phyloP scores from a whole-genome alignment of 2,329 filamentous ascomycete species.

The Monilinia aucupariae region DNA sequence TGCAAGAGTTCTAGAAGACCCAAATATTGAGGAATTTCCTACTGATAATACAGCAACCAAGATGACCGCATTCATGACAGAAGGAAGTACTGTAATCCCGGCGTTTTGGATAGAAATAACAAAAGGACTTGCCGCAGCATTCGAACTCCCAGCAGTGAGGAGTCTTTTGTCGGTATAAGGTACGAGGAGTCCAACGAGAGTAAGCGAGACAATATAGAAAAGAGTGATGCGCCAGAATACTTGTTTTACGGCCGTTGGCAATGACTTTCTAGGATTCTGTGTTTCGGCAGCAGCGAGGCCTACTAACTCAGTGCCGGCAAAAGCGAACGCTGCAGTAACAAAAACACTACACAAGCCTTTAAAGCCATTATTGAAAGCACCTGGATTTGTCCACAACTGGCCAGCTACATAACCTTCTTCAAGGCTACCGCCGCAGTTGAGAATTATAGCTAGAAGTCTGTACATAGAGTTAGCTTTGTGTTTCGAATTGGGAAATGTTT shows the following conservation, averaged over 20 bases:
- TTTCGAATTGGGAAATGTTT: not conserved
- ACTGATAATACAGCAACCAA: conserved; percentile 85
- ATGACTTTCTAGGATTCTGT: conserved; percentile 70
- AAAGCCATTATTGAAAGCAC: conserved; percentile 80
- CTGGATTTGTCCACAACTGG: conserved; percentile 69
- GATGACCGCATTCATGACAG: conserved; percentile 92
- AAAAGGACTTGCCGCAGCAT: conserved; percentile 78
- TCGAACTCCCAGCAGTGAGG: conserved; percentile 51
- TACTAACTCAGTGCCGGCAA: conserved; percentile 70
- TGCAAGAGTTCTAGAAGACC: conserved; percentile 82
- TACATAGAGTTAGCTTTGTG: not conserved
- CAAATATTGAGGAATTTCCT: conserved; percentile 87
- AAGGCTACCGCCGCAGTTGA: conserved; percentile 76
- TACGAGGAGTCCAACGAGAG: conserved; percentile 76
- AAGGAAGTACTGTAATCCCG: conserved; percentile 73
- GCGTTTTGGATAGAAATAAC: conserved; percentile 87
- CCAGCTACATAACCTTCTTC: conserved; percentile 74
- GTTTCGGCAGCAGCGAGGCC: conserved; percentile 74
- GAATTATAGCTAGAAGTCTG: conserved; percentile 76
- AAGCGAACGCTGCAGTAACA: conserved; percentile 71
- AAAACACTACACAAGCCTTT: conserved; percentile 77
- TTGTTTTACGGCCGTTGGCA: conserved; percentile 85
- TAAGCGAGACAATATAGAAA: conserved; percentile 82
- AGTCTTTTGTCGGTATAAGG: conserved; percentile 64
- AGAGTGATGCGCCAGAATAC: conserved; percentile 91